phyloP scores from a whole-genome alignment of 441 rosid species.

The Populus trichocarpa region DNA sequence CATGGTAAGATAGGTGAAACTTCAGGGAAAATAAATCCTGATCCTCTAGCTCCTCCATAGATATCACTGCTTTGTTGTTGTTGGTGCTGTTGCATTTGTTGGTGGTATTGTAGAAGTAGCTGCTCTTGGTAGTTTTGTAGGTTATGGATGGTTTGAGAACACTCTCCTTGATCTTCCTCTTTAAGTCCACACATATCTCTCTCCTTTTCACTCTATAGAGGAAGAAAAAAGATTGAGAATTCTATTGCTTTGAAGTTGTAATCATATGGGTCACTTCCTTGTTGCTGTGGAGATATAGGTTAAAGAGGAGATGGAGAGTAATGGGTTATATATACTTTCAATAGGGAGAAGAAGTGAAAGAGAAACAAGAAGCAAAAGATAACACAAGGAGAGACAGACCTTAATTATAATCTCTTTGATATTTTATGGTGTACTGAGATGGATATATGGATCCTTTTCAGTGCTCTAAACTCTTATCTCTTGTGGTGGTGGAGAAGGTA shows the following conservation, averaged over 20 bases:
- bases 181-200: slow-evolving; percentile 39
- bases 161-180: slow-evolving; percentile 68
- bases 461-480: slow-evolving; percentile 4
- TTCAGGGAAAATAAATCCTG: slow-evolving; percentile 55
- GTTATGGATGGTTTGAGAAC: slow-evolving; percentile 57
- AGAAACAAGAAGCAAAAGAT: background rate
- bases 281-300: background rate
- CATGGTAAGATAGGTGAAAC: slow-evolving; percentile 61
- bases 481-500: slow-evolving; percentile 9
- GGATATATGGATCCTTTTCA: slow-evolving; percentile 6
- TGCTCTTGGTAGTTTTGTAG: slow-evolving; percentile 68
- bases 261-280: background rate
- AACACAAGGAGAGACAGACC: slow-evolving; percentile 1
- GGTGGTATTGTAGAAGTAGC: slow-evolving; percentile 41
- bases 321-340: background rate
- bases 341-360: background rate
- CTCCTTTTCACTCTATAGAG: slow-evolving; percentile 8
- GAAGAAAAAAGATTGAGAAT: slow-evolving; percentile 8
- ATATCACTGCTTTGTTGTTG: slow-evolving; percentile 34
- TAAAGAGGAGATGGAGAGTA: background rate
- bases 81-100: slow-evolving; percentile 51
- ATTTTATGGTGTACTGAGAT: background rate
- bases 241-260: slow-evolving; percentile 8
- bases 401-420: background rate
- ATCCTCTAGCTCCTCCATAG: slow-evolving; percentile 43